Evolutionary conservation across 129 eudicot genomes (phyloP).

Genomic region (Rutidosis leptorrhynchoides): DNA sequence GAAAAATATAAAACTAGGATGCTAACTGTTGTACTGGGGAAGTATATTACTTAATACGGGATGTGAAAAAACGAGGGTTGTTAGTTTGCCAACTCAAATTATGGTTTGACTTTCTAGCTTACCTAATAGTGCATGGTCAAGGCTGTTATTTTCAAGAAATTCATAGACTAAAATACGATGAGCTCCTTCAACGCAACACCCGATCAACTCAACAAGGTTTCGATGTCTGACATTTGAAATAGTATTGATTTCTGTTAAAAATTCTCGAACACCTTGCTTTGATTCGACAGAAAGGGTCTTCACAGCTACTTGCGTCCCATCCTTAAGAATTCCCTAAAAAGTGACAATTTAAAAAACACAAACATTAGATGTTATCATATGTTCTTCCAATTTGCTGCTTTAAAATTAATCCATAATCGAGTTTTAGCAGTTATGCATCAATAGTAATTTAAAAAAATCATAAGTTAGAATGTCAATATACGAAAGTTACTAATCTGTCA

Average conservation of each 20-base stretch:
- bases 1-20: not conserved
- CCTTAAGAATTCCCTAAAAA: constrained; percentile 66
- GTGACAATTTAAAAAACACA: not conserved
- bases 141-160: constrained; percentile 79
- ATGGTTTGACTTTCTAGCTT: constrained; percentile 5
- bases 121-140: constrained; percentile 80
- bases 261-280: constrained; percentile 87
- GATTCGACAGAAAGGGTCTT: constrained; percentile 82
- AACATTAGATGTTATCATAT: no score
- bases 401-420: no score
- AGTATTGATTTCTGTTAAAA: constrained; percentile 73
- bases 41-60: not conserved
- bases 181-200: constrained; percentile 79
- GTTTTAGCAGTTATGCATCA: no score
- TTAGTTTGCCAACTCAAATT: not conserved
- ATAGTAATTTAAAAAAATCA: no score
- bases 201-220: constrained; percentile 80
- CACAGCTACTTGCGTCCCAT: constrained; percentile 75
- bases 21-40: not conserved
- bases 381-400: no score
- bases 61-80: not conserved
- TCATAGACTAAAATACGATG: constrained; percentile 82
- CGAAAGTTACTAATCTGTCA: no score
- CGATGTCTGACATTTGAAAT: constrained; percentile 79
- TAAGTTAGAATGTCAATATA: no score